Evolutionary conservation across 352 stramenopile species (phyloP).

Genomic region (Pythium phragmiticola): DNA sequence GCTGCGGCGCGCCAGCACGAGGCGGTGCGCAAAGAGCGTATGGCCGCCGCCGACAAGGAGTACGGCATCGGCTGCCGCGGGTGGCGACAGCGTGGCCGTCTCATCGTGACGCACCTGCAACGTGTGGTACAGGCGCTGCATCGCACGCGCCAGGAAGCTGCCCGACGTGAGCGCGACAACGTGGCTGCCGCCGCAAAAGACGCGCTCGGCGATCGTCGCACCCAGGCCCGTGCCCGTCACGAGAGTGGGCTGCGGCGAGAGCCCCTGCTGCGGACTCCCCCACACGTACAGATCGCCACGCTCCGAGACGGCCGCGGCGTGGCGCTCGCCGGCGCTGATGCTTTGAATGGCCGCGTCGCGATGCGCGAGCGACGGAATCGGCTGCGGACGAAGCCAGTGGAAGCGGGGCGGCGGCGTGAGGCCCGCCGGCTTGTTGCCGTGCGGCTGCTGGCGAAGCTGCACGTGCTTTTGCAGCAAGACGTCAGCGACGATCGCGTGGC

Average conservation of each 20-base stretch:
- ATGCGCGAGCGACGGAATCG: conserved; percentile 41
- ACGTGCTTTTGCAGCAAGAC: conserved; percentile 46
- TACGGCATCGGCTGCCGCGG: conserved; percentile 33
- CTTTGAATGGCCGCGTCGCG: conserved; percentile 35
- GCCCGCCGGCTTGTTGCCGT: background rate
- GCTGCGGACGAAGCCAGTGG: conserved; percentile 31
- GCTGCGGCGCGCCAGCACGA: conserved; percentile 60
- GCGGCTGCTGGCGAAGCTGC: conserved; percentile 28
- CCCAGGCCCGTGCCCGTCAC: conserved; percentile 6
- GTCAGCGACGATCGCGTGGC: conserved; percentile 33
- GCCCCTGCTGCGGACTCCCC: conserved; percentile 33
- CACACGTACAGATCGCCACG: conserved; percentile 92
- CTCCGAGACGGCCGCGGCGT: conserved; percentile 85
- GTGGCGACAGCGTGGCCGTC: background rate
- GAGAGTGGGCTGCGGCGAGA: conserved; percentile 17
- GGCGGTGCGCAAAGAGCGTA: conserved; percentile 44
- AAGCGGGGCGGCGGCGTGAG: conserved; percentile 29
- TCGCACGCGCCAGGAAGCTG: conserved; percentile 47
- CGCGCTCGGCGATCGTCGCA: conserved; percentile 37
- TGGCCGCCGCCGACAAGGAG: conserved; percentile 45
- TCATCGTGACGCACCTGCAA: conserved; percentile 1
- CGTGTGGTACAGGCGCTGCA: conserved; percentile 36
- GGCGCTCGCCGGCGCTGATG: conserved; percentile 85
- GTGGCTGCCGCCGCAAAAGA: conserved; percentile 51
- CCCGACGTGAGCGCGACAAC: conserved; percentile 47